A percentile compares a stretch with the other conserved stretches of the same genome.
These are phyloP conservation scores for Pichia norvegensis DNA, from an alignment of 1,139 yeast species.

Conservation along the genomic window DNA sequence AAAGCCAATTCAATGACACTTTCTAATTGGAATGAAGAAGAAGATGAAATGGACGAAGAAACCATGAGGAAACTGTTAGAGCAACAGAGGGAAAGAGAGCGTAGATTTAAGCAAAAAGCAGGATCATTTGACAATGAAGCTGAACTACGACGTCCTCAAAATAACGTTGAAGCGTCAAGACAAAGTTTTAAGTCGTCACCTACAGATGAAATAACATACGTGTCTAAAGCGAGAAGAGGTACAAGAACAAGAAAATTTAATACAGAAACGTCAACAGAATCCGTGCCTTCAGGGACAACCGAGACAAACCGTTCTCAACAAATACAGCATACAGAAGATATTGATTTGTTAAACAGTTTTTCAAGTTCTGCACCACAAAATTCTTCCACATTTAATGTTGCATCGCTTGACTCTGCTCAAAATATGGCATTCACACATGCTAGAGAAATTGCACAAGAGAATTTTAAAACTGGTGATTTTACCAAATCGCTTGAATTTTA, in stretches of 20 bases:
- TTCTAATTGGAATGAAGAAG: slow-evolving; percentile 21
- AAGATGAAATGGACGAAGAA: slow-evolving; percentile 36
- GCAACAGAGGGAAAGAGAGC: slow-evolving; percentile 35
- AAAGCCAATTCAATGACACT: slow-evolving; percentile 34
- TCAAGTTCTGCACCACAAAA: neutral
- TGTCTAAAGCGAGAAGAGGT: neutral
- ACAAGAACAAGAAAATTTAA: neutral
- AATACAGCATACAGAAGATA: neutral
- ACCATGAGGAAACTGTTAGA: slow-evolving; percentile 37
- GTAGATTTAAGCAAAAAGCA: slow-evolving; percentile 9
- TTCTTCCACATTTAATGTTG: slow-evolving; percentile 10
- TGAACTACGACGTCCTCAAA: too few species aligned
- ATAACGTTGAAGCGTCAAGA: too few species aligned
- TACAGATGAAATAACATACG: neutral
- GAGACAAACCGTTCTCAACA: neutral
- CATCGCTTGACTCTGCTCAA: slow-evolving; percentile 12
- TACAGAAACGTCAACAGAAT: neutral
- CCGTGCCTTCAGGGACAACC: neutral
- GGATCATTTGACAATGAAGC: neutral
- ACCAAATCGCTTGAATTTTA: slow-evolving; percentile 56
- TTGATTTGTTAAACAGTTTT: neutral
- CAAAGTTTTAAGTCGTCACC: neutral
- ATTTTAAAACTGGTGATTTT: slow-evolving; percentile 77
- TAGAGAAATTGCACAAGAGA: slow-evolving; percentile 27
- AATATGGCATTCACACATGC: slow-evolving; percentile 7